A percentile compares a stretch with the other conserved stretches of the same genome.
Evolutionary conservation across 2,329 filamentous ascomycete species (phyloP).

Genomic region (Ambrosiella xylebori): DNA sequence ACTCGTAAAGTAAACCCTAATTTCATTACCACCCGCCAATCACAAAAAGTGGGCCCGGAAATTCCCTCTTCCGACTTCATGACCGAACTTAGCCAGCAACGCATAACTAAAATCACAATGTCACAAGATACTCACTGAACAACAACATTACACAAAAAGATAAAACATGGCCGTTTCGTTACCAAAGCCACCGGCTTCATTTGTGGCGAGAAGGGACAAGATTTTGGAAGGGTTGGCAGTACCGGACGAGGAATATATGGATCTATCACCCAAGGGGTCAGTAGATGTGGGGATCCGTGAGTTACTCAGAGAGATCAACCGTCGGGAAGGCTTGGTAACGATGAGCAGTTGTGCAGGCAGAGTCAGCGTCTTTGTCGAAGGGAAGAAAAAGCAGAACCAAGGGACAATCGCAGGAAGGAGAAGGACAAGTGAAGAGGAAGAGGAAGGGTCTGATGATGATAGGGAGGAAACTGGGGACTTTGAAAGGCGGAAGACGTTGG

Average conservation of each 20-base stretch:
- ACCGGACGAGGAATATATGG: slow-evolving; percentile 55
- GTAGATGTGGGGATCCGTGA: slow-evolving; percentile 64
- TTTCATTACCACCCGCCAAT: background rate
- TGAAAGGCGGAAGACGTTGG: slow-evolving; percentile 20
- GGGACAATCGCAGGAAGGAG: background rate
- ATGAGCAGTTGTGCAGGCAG: slow-evolving; percentile 87
- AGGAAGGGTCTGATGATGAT: slow-evolving; percentile 3
- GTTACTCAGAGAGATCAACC: slow-evolving; percentile 66
- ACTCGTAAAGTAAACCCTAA: background rate
- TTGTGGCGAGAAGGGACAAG: slow-evolving; percentile 43
- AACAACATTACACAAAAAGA: background rate
- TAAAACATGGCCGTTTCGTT: background rate
- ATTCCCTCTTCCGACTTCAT: background rate
- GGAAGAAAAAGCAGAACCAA: slow-evolving; percentile 28
- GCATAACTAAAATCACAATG: background rate
- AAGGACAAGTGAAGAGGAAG: slow-evolving; percentile 9
- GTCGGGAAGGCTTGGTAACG: slow-evolving; percentile 58
- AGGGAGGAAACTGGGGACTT: background rate
- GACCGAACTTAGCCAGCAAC: background rate
- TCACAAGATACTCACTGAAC: background rate
- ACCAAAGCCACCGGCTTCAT: background rate
- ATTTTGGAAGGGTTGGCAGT: slow-evolving; percentile 56
- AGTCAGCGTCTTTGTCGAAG: slow-evolving; percentile 77
- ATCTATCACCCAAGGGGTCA: slow-evolving; percentile 76
- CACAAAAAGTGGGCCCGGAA: background rate